Evolutionary conservation across 345 rosid species (phyloP), one percentile per base, ranked within the genome.

Genomic region (Citrus sp.): DNA sequence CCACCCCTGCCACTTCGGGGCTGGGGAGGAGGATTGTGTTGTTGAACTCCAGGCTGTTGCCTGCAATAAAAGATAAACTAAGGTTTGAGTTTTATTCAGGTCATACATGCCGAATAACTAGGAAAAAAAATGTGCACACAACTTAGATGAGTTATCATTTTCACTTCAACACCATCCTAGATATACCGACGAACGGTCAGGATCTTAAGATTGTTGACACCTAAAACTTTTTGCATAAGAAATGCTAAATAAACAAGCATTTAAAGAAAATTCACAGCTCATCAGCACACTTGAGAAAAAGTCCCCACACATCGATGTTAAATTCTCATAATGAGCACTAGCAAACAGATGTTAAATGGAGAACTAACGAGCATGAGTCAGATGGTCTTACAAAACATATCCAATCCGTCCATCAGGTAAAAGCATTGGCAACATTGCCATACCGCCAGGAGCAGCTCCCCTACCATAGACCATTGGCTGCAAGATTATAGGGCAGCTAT

Each of bases 381-480:
- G 71, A 13, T 75, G 72, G 60, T 81, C 99, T 92, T 81, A 96
- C 99, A 94, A 83, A 78, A 92, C 98, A 60, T 96, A 94, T 87
- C 98, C 99, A 49, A 96, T 87, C 83, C 98, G 90, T 82, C 98
- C 99, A 80, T 96, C 97, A 30, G 98, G 99, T 72, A 96, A 82
- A 88, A 96, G 89, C 91, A 96, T 94, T 32, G 97, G 98, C 95
- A 90, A 85, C 99, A 96, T 96, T 55, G 98, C 88, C 98, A 96
- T 94, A 66, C 97, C 97, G 77, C 93, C 85, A 59, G 94, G 92
- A 73, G 87, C 78, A 16, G 91, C 87, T 74, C 94, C 98, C 82
- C 92, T 87, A 34, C 97, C 98, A 72, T 94, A 91, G 84, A 91
- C 85, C 87, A 92, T 24, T 24, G 98, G 95, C 99, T 95, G 94